These are phyloP conservation scores for Salix brachista DNA, from an alignment of 345 rosid species.

Conservation along the genomic window DNA sequence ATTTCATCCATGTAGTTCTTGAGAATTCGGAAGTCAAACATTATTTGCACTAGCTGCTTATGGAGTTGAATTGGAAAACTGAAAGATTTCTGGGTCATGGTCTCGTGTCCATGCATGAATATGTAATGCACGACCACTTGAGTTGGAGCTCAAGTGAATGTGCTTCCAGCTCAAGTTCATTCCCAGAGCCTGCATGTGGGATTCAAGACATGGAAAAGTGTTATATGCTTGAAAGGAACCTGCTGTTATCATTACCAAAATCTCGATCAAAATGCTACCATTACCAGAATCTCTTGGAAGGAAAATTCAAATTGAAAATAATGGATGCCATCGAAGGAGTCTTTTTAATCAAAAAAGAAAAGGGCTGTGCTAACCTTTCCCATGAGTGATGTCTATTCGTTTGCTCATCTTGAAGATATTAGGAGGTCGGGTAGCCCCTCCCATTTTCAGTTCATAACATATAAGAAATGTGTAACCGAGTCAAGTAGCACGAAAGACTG, in stretches of 20 bases:
- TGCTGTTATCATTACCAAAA: too few relatives aligned
- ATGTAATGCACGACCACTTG: background rate
- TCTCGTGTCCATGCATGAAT: background rate
- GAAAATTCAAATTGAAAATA: too few relatives aligned
- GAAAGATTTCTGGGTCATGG: background rate
- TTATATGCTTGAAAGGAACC: background rate
- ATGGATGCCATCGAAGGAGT: too few relatives aligned
- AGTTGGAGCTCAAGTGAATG: background rate
- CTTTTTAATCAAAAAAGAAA: too few relatives aligned
- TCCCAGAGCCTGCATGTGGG: background rate
- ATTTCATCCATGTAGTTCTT: background rate
- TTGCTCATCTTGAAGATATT: too few relatives aligned
- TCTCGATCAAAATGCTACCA: background rate
- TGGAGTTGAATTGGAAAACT: background rate
- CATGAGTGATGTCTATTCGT: too few relatives aligned
- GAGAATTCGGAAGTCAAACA: background rate
- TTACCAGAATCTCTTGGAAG: background rate
- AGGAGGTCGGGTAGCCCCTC: too few relatives aligned
- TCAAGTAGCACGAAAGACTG: too few relatives aligned
- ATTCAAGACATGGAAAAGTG: background rate
- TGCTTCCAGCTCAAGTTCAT: background rate
- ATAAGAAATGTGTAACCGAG: too few relatives aligned
- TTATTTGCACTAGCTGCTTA: background rate
- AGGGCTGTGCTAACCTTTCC: too few relatives aligned
- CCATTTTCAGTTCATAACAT: too few relatives aligned